These are phyloP conservation scores for Pezicula carpinea DNA, from an alignment of 2,329 filamentous ascomycete species.

Conservation along the genomic window DNA sequence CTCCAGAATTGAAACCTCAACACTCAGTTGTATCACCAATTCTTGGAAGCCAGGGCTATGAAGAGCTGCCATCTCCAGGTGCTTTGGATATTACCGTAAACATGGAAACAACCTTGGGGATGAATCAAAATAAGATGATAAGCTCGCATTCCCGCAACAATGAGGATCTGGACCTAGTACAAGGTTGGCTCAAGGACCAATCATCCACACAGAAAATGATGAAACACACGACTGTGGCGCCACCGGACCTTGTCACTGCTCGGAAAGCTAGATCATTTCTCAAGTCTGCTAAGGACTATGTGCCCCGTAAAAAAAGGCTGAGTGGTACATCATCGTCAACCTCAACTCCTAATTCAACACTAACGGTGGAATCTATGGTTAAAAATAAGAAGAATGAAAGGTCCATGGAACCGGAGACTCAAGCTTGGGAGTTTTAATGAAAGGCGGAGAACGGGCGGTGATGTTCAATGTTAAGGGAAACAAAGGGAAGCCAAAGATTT, in stretches of 20 bases:
- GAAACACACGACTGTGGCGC: not conserved
- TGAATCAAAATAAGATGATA: too few relatives aligned
- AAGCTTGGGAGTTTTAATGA: conserved; percentile 9
- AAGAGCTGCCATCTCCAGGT: not conserved
- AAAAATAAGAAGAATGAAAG: conserved; percentile 1
- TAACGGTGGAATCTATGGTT: conserved; percentile 8
- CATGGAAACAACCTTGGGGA: conserved; percentile 1
- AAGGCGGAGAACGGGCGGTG: not conserved
- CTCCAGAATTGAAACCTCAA: too few relatives aligned
- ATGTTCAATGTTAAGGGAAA: not conserved
- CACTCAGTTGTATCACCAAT: too few relatives aligned
- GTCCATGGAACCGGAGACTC: conserved; percentile 10
- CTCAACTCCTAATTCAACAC: conserved; percentile 7
- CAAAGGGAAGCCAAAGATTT: too few relatives aligned
- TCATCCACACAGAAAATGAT: not conserved
- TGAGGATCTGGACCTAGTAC: not conserved
- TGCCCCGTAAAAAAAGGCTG: conserved; percentile 20
- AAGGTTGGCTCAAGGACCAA: not conserved
- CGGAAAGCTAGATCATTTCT: not conserved
- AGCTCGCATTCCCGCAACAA: not conserved
- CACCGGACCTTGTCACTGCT: not conserved
- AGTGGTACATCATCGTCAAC: conserved; percentile 4
- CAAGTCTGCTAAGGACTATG: conserved; percentile 16
- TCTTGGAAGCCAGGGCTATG: too few relatives aligned
- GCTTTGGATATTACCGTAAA: not conserved